Evolutionary conservation across 1,284 basidiomycete genomes (phyloP), one percentile per base, ranked within the genome.

Genomic region (Naganishia liquefaciens): DNA sequence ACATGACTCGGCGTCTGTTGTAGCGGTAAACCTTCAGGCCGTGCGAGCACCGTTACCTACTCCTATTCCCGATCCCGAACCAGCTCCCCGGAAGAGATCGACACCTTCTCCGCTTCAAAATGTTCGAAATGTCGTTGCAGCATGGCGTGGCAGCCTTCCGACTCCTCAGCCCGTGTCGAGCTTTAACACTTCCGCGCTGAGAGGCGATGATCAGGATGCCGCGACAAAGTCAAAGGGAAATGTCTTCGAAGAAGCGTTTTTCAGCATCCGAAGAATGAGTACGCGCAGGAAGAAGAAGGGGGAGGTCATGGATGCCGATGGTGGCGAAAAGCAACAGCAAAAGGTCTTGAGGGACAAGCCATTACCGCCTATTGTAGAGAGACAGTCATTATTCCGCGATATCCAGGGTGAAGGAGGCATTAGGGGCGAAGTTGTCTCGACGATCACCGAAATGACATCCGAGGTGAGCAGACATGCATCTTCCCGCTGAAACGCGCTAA

Each of bases 191-290:
- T 30, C 58, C 17, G 23, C 55, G 10, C 13, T 47, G 44, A 25
- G 50, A 17, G 44, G n/a, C 17, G 44, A 46, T 11, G 62, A 23
- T 2, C 25, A 51, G 37, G 55, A 39, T 3, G 50, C 19, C 17
- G 17, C 17, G 19, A 52, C 42, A 52, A 27, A 53, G 27, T 10
- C 43, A 15, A 37, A 37, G 33, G 33, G 33, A 37, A 60, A 53
- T 27, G 42, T 64, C 15, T 54, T 68, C 15, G 63, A 65, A 33
- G 66, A 68, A 9, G 66, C 66, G 27, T 64, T 68, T 25, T 64
- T 68, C 27, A 50, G 63, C 21, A 68, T 68, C 30, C 46, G 66
- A 52, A 68, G 66, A 53, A 64, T 61, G 58, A 68, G 63, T 54
- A 64, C 66, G 11, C 43, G 50, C 3, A 50, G 62, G n/a, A 51